phyloP scores from a whole-genome alignment of 768 basidiomycete genomes.

The Udeniomyces megalosporus region DNA sequence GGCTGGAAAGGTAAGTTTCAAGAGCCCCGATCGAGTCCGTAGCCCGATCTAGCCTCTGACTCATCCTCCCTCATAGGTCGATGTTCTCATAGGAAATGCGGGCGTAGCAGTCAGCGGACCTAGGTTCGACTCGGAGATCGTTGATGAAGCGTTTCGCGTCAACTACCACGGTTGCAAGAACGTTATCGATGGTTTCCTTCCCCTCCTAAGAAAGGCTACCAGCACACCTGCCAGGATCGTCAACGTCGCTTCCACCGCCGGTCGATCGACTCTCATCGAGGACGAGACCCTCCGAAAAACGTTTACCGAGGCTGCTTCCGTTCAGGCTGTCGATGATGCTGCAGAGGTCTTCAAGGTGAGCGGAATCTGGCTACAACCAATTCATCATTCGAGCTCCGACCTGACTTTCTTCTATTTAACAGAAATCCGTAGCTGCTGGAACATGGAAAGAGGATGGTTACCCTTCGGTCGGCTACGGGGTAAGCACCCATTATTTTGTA shows the following conservation, averaged over 20 bases:
- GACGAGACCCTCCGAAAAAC: slow-evolving; percentile 1
- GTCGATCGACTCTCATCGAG: slow-evolving; percentile 14
- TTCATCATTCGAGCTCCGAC: background rate
- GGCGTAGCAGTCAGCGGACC: slow-evolving; percentile 8
- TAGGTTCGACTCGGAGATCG: slow-evolving; percentile 17
- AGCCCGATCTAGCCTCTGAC: background rate
- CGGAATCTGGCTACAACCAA: too few species aligned
- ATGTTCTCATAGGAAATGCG: slow-evolving; percentile 20
- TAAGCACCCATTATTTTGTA: background rate
- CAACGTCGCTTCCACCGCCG: slow-evolving; percentile 18
- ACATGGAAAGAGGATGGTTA: slow-evolving; percentile 17
- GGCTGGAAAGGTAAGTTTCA: background rate
- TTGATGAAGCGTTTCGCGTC: slow-evolving; percentile 16
- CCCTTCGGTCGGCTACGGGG: slow-evolving; percentile 19
- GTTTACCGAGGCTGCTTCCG: slow-evolving; percentile 7
- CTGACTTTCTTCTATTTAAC: background rate
- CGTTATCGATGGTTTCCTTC: slow-evolving; percentile 17
- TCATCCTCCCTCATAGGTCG: slow-evolving; percentile 19
- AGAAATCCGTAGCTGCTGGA: slow-evolving; percentile 17
- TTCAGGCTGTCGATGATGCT: slow-evolving; percentile 10
- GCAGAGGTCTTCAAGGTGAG: slow-evolving; percentile 18
- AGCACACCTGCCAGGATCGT: slow-evolving; percentile 16
- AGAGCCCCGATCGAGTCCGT: background rate
- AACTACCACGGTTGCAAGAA: slow-evolving; percentile 19
- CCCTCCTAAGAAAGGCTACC: slow-evolving; percentile 16